A percentile compares a stretch with the other conserved stretches of the same genome.
Evolutionary conservation across 2,329 filamentous ascomycete genomes (phyloP).

Genomic region (Lachnum nothofagi): DNA sequence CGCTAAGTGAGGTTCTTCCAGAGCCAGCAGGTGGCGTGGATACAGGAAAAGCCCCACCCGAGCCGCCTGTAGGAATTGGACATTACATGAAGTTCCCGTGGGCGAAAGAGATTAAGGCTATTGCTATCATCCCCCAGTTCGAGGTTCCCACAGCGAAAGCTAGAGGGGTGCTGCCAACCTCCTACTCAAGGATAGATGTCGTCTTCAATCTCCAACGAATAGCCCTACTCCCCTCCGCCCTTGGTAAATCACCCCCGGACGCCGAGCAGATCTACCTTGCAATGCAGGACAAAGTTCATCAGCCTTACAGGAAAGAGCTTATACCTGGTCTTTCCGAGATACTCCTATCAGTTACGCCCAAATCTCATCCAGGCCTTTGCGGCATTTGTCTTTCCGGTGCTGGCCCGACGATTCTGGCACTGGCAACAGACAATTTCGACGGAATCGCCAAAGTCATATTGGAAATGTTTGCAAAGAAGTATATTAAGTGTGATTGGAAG

Average conservation of each 20-base stretch:
- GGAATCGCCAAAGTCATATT: slow-evolving; percentile 78
- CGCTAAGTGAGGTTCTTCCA: slow-evolving; percentile 86
- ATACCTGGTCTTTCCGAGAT: slow-evolving; percentile 91
- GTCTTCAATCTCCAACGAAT: slow-evolving; percentile 92
- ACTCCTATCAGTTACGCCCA: slow-evolving; percentile 82
- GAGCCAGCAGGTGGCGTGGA: slow-evolving; percentile 85
- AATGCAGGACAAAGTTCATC: slow-evolving; percentile 98
- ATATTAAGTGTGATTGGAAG: slow-evolving; percentile 79
- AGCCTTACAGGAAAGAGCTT: slow-evolving; percentile 86
- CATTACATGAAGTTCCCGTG: slow-evolving; percentile 95
- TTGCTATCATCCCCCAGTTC: slow-evolving; percentile 93
- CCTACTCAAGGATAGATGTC: slow-evolving; percentile 76
- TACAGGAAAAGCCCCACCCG: slow-evolving; percentile 78
- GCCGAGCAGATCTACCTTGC: slow-evolving; percentile 92
- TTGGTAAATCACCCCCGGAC: slow-evolving; percentile 85
- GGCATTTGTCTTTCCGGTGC: slow-evolving; percentile 94
- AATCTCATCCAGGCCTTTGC: slow-evolving; percentile 78
- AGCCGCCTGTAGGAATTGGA: slow-evolving; percentile 87
- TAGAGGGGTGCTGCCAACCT: slow-evolving; percentile 73
- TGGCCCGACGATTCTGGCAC: slow-evolving; percentile 87
- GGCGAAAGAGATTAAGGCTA: slow-evolving; percentile 91
- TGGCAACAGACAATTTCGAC: slow-evolving; percentile 86
- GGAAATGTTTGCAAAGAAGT: slow-evolving; percentile 63
- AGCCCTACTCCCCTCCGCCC: slow-evolving; percentile 80
- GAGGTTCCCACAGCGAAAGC: slow-evolving; percentile 93